Conservation (phyloP, 805 yeast species). For the Yamadazyma laniorum region DNA sequence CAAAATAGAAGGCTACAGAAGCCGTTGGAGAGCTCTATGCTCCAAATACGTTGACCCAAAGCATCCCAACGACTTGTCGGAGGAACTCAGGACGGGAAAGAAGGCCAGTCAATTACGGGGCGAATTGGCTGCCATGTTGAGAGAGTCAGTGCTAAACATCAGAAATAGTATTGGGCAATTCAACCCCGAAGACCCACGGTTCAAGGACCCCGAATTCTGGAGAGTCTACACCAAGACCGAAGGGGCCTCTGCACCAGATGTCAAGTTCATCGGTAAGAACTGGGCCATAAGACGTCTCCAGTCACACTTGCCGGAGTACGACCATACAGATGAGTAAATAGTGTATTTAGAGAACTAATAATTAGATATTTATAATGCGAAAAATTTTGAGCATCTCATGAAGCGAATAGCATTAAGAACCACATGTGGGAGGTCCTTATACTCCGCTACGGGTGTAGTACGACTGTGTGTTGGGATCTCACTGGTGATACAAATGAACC, state of each 20-base stretch:
- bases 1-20: slow-evolving; percentile 58
- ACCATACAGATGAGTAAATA: slow-evolving; percentile 7
- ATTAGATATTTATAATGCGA: slow-evolving; percentile 1
- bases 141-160: slow-evolving; percentile 58
- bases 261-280: slow-evolving; percentile 71
- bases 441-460: background rate
- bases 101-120: slow-evolving; percentile 69
- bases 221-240: slow-evolving; percentile 57
- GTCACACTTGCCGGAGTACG: slow-evolving; percentile 39
- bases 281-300: slow-evolving; percentile 81
- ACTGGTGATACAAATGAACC: background rate
- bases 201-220: slow-evolving; percentile 76
- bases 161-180: slow-evolving; percentile 40
- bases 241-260: slow-evolving; percentile 66
- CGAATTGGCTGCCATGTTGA: slow-evolving; percentile 62
- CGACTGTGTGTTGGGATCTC: background rate
- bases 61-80: slow-evolving; percentile 58
- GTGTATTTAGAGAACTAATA: slow-evolving; percentile 2
- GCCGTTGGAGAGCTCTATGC: slow-evolving; percentile 67
- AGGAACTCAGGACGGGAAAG: slow-evolving; percentile 59
- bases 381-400: background rate
- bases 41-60: slow-evolving; percentile 49
- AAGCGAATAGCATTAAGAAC: background rate
- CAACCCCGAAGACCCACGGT: slow-evolving; percentile 64
- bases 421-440: background rate